A percentile compares a stretch with the other conserved stretches of the same genome.
phyloP scores from a whole-genome alignment of 305 asterid genomes.

The Rubia tinctorum region DNA sequence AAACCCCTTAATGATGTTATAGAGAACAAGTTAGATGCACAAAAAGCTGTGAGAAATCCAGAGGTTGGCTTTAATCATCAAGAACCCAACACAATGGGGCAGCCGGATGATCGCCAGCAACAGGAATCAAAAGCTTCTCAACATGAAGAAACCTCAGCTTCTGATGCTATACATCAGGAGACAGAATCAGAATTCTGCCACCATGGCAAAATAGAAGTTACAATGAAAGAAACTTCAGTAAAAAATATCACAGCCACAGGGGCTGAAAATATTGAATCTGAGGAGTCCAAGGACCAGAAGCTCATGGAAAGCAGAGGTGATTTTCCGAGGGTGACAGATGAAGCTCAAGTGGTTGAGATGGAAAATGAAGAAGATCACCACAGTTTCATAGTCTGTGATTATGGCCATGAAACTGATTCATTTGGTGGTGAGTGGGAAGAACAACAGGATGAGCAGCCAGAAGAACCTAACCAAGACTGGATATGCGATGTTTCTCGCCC shows the following conservation, averaged over 20 bases:
- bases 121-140: conserved; percentile 19
- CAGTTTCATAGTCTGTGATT: conserved; percentile 30
- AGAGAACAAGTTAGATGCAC: conserved; percentile 19
- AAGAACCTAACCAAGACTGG: conserved; percentile 52
- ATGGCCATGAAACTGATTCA: conserved; percentile 47
- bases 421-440: conserved; percentile 61
- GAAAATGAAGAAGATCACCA: conserved; percentile 29
- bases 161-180: conserved; percentile 28
- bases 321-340: conserved; percentile 18
- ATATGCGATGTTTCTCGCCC: conserved; percentile 81
- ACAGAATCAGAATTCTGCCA: conserved; percentile 22
- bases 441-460: conserved; percentile 39
- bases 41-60: conserved; percentile 20
- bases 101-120: conserved; percentile 13
- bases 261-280: conserved; percentile 16
- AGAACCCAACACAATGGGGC: conserved; percentile 14
- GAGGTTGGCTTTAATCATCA: conserved; percentile 17
- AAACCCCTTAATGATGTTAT: not conserved
- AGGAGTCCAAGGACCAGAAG: conserved; percentile 20
- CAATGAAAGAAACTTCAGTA: conserved; percentile 18
- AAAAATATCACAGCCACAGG: conserved; percentile 10
- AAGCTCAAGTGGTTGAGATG: conserved; percentile 25
- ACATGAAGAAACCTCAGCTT: conserved; percentile 24
- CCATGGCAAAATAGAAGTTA: conserved; percentile 13
- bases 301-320: conserved; percentile 24